Conservation (phyloP, 73 alveolate genomes). For the Paramecium octaurelia region DNA sequence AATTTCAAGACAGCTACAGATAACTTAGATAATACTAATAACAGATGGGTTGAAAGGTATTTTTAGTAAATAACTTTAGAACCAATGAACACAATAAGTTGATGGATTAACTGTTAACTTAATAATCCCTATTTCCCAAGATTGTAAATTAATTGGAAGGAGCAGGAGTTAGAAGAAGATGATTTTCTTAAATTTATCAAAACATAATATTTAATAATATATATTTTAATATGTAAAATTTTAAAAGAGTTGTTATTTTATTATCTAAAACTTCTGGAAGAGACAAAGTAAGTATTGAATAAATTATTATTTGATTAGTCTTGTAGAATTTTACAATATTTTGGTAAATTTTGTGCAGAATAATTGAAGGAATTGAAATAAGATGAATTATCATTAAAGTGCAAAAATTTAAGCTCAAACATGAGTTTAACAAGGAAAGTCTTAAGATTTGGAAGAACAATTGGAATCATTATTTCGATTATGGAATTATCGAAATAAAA, state of each 20-base stretch:
- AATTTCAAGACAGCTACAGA: neutral
- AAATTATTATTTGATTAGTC: neutral
- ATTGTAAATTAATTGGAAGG: neutral
- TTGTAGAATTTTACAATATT: slow-evolving; percentile 28
- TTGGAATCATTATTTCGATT: neutral
- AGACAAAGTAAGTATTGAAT: neutral
- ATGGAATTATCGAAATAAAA: neutral
- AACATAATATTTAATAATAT: neutral
- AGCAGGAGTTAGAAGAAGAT: slow-evolving; percentile 45
- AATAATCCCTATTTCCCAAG: slow-evolving; percentile 24
- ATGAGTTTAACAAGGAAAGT: slow-evolving; percentile 48
- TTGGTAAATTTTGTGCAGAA: slow-evolving; percentile 37
- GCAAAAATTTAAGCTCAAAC: neutral
- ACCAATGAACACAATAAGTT: neutral
- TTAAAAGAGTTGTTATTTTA: slow-evolving; percentile 4
- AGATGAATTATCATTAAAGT: neutral
- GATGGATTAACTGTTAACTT: neutral
- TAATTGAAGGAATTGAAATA: neutral
- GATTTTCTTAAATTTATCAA: neutral
- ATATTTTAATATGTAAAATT: neutral
- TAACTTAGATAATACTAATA: neutral
- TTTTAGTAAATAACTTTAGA: neutral
- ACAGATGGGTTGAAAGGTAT: slow-evolving; percentile 49
- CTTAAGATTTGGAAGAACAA: slow-evolving; percentile 48
- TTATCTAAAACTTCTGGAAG: slow-evolving; percentile 33